phyloP scores from a whole-genome alignment of 805 yeast species.

The Pichia ethanolica region DNA sequence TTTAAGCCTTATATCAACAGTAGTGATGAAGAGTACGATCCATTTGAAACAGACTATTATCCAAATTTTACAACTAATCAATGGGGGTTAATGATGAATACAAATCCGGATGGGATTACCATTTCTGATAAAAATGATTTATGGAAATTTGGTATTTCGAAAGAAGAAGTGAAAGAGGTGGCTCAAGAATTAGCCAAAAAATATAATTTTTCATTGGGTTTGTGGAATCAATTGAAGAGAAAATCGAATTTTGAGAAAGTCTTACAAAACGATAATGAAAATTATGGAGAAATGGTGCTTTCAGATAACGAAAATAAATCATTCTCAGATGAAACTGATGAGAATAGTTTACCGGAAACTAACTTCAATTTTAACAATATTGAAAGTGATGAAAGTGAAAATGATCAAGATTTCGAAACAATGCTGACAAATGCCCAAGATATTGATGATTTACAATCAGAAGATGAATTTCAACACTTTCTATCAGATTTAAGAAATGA shows the following conservation, averaged over 20 bases:
- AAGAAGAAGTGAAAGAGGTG: constrained; percentile 6
- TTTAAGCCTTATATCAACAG: neutral
- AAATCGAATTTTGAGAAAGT: neutral
- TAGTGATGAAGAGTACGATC: neutral
- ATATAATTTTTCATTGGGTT: neutral
- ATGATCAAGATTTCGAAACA: neutral
- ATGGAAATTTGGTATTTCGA: neutral
- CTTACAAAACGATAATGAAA: no score
- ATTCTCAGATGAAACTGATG: constrained; percentile 26
- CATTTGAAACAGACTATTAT: neutral
- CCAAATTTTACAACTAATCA: neutral
- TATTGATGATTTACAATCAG: constrained; percentile 7
- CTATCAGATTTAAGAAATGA: neutral
- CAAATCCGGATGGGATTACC: neutral
- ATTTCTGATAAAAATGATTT: constrained; percentile 1
- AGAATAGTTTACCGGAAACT: constrained; percentile 9
- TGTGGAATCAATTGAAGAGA: neutral
- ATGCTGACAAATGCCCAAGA: neutral
- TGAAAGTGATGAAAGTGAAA: constrained; percentile 26
- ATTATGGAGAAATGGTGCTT: no score
- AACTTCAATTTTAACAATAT: no score
- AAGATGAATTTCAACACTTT: neutral
- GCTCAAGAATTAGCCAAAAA: constrained; percentile 2
- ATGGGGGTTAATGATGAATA: neutral
- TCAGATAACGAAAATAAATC: no score